These are phyloP conservation scores for Fusarium incarnatum DNA, from an alignment of 2,329 filamentous ascomycete genomes.

Conservation along the genomic window DNA sequence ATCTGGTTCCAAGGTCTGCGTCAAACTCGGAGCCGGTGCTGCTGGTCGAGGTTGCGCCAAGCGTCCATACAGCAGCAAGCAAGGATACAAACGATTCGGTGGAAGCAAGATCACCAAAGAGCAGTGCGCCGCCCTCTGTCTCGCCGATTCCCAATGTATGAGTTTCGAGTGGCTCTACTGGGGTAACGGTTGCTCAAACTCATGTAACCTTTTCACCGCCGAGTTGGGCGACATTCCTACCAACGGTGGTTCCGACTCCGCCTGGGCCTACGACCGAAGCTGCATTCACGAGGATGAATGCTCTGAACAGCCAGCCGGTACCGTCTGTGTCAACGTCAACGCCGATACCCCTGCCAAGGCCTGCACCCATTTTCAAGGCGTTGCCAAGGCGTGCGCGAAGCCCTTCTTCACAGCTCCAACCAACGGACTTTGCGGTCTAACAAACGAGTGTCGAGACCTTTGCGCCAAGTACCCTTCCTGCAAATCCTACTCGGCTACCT, in stretches of 20 bases:
- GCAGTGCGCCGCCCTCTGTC: slow-evolving; percentile 37
- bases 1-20: slow-evolving; percentile 28
- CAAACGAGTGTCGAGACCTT: slow-evolving; percentile 37
- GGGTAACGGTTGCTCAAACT: slow-evolving; percentile 31
- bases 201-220: slow-evolving; percentile 24
- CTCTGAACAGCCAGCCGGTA: slow-evolving; percentile 9
- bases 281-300: slow-evolving; percentile 31
- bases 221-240: slow-evolving; percentile 9
- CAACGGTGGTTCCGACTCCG: slow-evolving; percentile 14
- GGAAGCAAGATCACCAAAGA: slow-evolving; percentile 30
- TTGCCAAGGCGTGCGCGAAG: slow-evolving; percentile 34
- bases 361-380: slow-evolving; percentile 24
- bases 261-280: slow-evolving; percentile 37
- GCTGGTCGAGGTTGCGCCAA: slow-evolving; percentile 32
- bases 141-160: slow-evolving; percentile 28
- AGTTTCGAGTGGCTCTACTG: slow-evolving; percentile 38
- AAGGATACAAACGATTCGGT: slow-evolving; percentile 31
- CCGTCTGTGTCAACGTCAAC: slow-evolving; percentile 33
- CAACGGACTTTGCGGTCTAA: slow-evolving; percentile 10
- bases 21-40: slow-evolving; percentile 19
- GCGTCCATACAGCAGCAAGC: slow-evolving; percentile 32
- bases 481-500: slow-evolving; percentile 39
- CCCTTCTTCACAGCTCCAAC: slow-evolving; percentile 31
- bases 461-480: slow-evolving; percentile 38
- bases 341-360: slow-evolving; percentile 32